Evolutionary conservation across 768 basidiomycete species (phyloP), one percentile per base, ranked within the genome.

Genomic region (Tulasnella sp.): DNA sequence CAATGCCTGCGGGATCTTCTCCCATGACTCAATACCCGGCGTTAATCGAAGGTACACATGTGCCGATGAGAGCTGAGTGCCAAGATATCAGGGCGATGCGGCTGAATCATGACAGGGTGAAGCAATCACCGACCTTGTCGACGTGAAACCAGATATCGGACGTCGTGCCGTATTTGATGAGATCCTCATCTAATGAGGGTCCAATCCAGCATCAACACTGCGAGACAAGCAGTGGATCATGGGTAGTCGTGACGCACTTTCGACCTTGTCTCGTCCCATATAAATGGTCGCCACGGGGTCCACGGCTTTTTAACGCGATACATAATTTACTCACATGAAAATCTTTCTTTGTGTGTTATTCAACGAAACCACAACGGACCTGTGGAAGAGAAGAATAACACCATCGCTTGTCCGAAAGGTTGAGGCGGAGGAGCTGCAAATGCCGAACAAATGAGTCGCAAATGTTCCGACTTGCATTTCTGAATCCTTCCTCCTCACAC

Each of bases 221-320:
- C n/a, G n/a, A n/a, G n/a, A n/a, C n/a, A n/a, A n/a, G n/a, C n/a
- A n/a, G n/a, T n/a, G n/a, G n/a, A n/a, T n/a, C n/a, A n/a, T n/a
- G n/a, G n/a, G n/a, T n/a, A n/a, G n/a, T 26, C 19, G 26, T 4
- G 11, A 75, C 85, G 68, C 67, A 92, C 89, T 92, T 75, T 96
- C 90, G 62, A 92, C 85, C 74, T 99, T 98, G 78, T 99, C 95
- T 69, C 82, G 83, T 27, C 95, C 93, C 93, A 97, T 96, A 72
- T 95, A 97, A 59, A 97, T 75, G 26, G 74, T 80, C 7, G 77
- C 82, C 0, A 87, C 74, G 1, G 90, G 88, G 47, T 80, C 70
- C 15, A 76, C 72, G 48, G 74, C 87, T 89, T 63, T 1, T 27
- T 1, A 15, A 34, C 11, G n/a, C 23, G 34, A 7, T 1, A 30